Conservation (phyloP, 2,329 filamentous ascomycete genomes). For the Fusarium ramigenum region DNA sequence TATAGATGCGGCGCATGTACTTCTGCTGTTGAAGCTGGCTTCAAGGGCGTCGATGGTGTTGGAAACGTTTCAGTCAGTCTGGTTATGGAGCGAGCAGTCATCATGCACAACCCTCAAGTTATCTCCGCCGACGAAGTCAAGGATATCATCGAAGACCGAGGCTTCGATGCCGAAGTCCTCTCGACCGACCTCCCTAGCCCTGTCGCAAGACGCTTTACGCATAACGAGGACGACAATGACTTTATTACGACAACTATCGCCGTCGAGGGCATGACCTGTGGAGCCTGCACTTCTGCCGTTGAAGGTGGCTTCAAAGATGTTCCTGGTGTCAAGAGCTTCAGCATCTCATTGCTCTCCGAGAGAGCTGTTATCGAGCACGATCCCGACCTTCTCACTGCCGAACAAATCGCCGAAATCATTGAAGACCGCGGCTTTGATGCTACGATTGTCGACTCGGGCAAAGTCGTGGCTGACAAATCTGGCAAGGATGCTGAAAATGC, state of each 20-base stretch:
- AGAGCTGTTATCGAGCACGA: constrained; percentile 88
- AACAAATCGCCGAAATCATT: constrained; percentile 67
- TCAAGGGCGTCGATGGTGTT: constrained; percentile 82
- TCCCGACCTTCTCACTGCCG: constrained; percentile 59
- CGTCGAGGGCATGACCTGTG: constrained; percentile 90
- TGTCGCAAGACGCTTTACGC: constrained; percentile 51
- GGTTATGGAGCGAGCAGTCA: constrained; percentile 94
- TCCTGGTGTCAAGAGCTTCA: constrained; percentile 77
- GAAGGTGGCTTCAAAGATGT: constrained; percentile 83
- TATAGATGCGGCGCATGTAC: constrained; percentile 91
- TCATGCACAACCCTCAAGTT: constrained; percentile 83
- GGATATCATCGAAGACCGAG: constrained; percentile 89
- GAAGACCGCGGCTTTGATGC: constrained; percentile 84
- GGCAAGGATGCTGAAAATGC: constrained; percentile 44
- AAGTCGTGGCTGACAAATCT: constrained; percentile 47
- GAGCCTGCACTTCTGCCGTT: constrained; percentile 86
- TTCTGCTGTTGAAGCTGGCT: constrained; percentile 91
- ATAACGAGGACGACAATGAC: constrained; percentile 52
- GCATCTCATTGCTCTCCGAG: constrained; percentile 84
- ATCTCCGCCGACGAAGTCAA: constrained; percentile 79
- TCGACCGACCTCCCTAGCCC: constrained; percentile 77
- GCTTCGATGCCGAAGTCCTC: constrained; percentile 92
- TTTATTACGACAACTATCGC: constrained; percentile 77
- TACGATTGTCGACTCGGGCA: constrained; percentile 76
- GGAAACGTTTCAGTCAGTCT: constrained; percentile 90